A percentile compares a stretch with the other conserved stretches of the same genome.
Evolutionary conservation across 1,139 yeast species (phyloP).

Genomic region (Kurtzmaniella quercitrusa): DNA sequence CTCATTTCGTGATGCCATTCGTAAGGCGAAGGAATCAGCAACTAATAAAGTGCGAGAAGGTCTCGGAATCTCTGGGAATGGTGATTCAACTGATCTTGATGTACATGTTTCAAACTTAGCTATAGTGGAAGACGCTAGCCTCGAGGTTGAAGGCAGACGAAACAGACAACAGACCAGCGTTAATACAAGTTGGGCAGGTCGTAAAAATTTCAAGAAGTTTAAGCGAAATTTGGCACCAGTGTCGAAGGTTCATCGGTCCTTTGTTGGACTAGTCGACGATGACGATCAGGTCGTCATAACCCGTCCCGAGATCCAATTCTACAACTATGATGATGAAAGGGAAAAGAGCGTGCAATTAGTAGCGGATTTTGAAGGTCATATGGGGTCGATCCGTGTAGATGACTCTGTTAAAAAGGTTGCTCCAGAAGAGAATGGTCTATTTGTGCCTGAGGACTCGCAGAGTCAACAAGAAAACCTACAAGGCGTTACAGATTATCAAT

Average conservation of each 20-base stretch:
- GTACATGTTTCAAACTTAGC: slow-evolving; percentile 22
- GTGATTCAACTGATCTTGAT: slow-evolving; percentile 11
- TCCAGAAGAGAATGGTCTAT: slow-evolving; percentile 10
- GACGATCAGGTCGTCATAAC: slow-evolving; percentile 1
- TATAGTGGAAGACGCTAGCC: slow-evolving; percentile 33
- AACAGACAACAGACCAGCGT: neutral
- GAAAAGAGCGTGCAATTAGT: slow-evolving; percentile 7
- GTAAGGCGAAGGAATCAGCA: slow-evolving; percentile 27
- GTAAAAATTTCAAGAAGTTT: slow-evolving; percentile 39
- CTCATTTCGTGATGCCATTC: slow-evolving; percentile 25
- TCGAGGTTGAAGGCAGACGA: slow-evolving; percentile 14
- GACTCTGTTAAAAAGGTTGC: slow-evolving; percentile 7
- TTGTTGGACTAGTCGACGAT: slow-evolving; percentile 21
- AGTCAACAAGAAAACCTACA: neutral
- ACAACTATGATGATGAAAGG: slow-evolving; percentile 7
- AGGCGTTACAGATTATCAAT: neutral
- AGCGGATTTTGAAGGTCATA: slow-evolving; percentile 24
- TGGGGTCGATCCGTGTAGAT: slow-evolving; percentile 21
- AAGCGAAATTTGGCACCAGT: slow-evolving; percentile 22
- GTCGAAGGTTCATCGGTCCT: slow-evolving; percentile 22
- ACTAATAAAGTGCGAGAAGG: slow-evolving; percentile 22
- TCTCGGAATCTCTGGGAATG: slow-evolving; percentile 19
- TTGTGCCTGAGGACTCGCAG: slow-evolving; percentile 20
- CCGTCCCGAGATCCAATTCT: neutral
- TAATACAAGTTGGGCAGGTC: slow-evolving; percentile 15